Evolutionary conservation across 1,284 basidiomycete genomes (phyloP).

Genomic region (Kwoniella shivajii): DNA sequence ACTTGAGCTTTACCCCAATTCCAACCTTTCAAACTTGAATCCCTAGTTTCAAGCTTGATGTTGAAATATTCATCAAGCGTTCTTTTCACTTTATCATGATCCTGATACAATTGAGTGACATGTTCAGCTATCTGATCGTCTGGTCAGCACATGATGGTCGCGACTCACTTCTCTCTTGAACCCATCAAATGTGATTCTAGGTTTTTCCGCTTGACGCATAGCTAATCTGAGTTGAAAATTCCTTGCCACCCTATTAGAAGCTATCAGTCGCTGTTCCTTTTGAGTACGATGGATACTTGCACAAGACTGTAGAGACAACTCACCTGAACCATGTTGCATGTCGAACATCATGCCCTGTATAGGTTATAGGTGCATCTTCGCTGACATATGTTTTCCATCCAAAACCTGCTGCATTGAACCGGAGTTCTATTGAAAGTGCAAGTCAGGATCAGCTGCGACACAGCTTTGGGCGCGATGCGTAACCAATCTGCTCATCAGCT

Average conservation of each 20-base stretch:
- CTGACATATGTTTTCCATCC: slow-evolving; percentile 77
- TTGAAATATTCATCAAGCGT: slow-evolving; percentile 85
- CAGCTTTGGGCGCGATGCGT: neutral
- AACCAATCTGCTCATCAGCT: neutral
- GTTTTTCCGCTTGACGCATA: slow-evolving; percentile 63
- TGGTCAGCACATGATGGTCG: neutral
- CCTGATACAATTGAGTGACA: slow-evolving; percentile 62
- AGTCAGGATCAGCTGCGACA: neutral
- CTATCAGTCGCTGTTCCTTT: neutral
- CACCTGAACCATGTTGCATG: slow-evolving; percentile 79
- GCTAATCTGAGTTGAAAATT: slow-evolving; percentile 84
- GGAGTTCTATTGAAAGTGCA: slow-evolving; percentile 65
- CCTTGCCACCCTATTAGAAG: slow-evolving; percentile 70
- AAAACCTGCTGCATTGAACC: slow-evolving; percentile 82
- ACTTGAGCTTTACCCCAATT: slow-evolving; percentile 98
- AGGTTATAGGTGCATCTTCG: slow-evolving; percentile 61
- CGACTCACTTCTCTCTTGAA: slow-evolving; percentile 80
- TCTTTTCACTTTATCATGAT: slow-evolving; percentile 73
- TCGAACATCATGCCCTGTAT: slow-evolving; percentile 75
- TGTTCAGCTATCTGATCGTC: neutral
- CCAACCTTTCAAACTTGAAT: slow-evolving; percentile 91
- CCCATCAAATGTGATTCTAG: slow-evolving; percentile 82
- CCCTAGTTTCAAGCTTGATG: slow-evolving; percentile 80
- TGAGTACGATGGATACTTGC: neutral
- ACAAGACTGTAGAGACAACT: slow-evolving; percentile 18